Percentiles rank a stretch among this genome's conserved stretches.
These are phyloP conservation scores for Ganoderma boninense DNA, from an alignment of 1,284 basidiomycete genomes.

Conservation along the genomic window DNA sequence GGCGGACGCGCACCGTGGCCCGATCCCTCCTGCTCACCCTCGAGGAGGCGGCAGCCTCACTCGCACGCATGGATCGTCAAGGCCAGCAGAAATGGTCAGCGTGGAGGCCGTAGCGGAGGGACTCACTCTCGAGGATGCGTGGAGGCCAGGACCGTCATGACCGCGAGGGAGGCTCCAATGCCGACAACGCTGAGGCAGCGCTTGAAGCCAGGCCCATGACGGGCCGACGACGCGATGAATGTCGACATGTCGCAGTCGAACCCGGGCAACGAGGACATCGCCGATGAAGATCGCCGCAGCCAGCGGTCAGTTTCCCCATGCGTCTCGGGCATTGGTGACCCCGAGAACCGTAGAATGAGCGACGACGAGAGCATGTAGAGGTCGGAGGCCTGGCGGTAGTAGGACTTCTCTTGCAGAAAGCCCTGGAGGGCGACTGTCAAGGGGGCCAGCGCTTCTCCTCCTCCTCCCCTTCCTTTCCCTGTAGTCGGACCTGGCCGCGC, in stretches of 20 bases:
- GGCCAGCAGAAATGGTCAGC: not conserved
- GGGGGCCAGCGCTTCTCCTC: not conserved
- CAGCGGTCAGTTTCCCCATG: not conserved
- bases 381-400: not conserved
- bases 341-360: not conserved
- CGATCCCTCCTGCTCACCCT: not conserved
- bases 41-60: not conserved
- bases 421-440: slow-evolving; percentile 4
- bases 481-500: not conserved
- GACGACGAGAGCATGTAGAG: not conserved
- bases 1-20: not conserved
- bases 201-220: no score
- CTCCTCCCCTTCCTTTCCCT: not conserved
- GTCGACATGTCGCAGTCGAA: not conserved
- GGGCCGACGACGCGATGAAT: no score
- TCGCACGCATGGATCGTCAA: not conserved
- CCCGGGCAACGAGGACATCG: not conserved
- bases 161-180: not conserved
- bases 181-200: not conserved
- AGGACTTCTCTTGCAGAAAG: slow-evolving; percentile 1
- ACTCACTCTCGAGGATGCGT: no score
- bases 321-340: not conserved
- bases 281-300: not conserved
- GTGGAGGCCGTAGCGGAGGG: not conserved
- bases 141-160: not conserved